Evolutionary conservation across 495 filamentous ascomycete species (phyloP).

Genomic region (Gamarada debralockiae): DNA sequence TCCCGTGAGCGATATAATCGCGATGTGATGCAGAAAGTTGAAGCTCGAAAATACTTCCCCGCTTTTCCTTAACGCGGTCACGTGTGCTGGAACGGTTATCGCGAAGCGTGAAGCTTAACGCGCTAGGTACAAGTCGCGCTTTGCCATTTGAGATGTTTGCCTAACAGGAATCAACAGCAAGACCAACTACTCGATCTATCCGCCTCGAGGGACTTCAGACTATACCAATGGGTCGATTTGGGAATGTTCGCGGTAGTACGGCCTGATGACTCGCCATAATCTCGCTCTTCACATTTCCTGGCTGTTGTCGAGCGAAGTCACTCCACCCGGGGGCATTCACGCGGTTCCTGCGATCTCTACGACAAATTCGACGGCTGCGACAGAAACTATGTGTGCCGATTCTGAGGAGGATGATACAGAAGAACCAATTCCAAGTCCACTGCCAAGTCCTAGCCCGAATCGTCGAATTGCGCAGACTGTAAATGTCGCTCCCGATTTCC

Average conservation of each 20-base stretch:
- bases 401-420: conserved; percentile 13
- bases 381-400: conserved; percentile 1
- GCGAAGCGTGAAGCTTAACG: background rate
- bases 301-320: conserved; percentile 46
- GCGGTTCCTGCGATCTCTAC: background rate
- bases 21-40: background rate
- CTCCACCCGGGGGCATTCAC: conserved; percentile 16
- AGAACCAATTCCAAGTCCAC: background rate
- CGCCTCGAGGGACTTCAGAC: background rate
- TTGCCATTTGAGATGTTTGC: background rate
- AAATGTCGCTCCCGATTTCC: conserved; percentile 19
- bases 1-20: background rate
- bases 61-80: background rate
- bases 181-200: background rate
- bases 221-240: conserved; percentile 19
- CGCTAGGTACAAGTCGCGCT: background rate
- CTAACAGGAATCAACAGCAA: background rate
- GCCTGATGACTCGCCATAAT: conserved; percentile 63
- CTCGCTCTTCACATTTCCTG: conserved; percentile 54
- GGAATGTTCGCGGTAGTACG: conserved; percentile 7
- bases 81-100: no score
- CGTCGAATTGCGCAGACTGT: conserved; percentile 9
- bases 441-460: conserved; percentile 2
- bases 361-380: background rate
- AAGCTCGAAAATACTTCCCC: no score